Evolutionary conservation across 139 green algal species (phyloP).

Genomic region (Chlamydomonas eustigma): DNA sequence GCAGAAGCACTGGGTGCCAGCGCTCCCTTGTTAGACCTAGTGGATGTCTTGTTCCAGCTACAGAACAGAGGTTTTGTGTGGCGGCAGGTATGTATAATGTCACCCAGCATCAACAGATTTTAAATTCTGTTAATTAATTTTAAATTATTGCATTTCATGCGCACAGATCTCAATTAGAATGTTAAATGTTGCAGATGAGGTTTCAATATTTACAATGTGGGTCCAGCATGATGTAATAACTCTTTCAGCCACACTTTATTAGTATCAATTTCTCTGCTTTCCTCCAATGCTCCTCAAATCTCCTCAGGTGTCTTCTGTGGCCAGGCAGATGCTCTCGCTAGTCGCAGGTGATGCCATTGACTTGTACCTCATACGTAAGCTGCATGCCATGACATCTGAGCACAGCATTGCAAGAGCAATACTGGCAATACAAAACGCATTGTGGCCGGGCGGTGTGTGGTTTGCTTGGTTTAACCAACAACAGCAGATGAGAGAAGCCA

Average conservation of each 20-base stretch:
- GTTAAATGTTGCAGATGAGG: too few species aligned
- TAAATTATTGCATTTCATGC: too few species aligned
- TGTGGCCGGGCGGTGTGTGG: conserved; percentile 77
- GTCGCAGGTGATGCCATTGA: conserved; percentile 74
- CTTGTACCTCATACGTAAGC: conserved; percentile 42
- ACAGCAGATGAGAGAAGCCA: neutral
- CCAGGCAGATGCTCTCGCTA: conserved; percentile 66
- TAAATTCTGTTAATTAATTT: too few species aligned
- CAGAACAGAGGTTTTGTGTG: neutral
- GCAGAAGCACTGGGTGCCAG: neutral
- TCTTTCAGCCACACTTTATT: too few species aligned
- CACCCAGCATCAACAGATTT: too few species aligned
- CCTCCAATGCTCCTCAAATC: too few species aligned
- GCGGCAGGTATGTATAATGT: conserved; percentile 14
- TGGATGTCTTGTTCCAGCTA: conserved; percentile 12
- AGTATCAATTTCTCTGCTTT: too few species aligned
- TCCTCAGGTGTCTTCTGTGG: conserved; percentile 33
- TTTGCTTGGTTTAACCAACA: conserved; percentile 19
- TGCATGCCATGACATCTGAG: conserved; percentile 51
- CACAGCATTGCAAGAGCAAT: conserved; percentile 63
- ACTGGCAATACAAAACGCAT: conserved; percentile 46
- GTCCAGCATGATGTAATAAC: too few species aligned
- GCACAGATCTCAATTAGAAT: too few species aligned
- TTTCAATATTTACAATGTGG: too few species aligned
- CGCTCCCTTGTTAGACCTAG: neutral